phyloP scores from a whole-genome alignment of 176 grass and related monocot species.

The Canna indica region DNA sequence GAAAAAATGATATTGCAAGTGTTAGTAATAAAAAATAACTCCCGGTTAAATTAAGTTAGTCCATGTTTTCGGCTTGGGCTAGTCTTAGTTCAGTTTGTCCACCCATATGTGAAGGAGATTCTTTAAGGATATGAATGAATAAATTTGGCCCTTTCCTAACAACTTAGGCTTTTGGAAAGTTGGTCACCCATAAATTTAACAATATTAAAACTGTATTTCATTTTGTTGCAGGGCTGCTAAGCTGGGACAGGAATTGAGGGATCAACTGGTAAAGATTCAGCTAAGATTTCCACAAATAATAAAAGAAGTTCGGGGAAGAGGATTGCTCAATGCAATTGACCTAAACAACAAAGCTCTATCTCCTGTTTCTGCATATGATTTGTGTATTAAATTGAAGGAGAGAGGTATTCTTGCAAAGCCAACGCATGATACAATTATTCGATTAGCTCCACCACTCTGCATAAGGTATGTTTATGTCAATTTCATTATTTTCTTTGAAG shows the following conservation, averaged over 20 bases:
- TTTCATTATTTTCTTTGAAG: background rate
- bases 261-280: conserved; percentile 53
- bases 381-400: conserved; percentile 94
- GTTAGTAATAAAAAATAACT: too few relatives aligned
- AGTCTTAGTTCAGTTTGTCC: too few relatives aligned
- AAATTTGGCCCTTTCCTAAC: too few relatives aligned
- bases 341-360: conserved; percentile 48
- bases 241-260: conserved; percentile 63
- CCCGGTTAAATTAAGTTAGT: too few relatives aligned
- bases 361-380: conserved; percentile 78
- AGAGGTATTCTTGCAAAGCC: conserved; percentile 92
- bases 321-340: conserved; percentile 87
- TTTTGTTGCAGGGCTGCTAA: conserved; percentile 43
- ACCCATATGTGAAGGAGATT: too few relatives aligned
- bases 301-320: conserved; percentile 70
- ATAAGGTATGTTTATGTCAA: conserved; percentile 44
- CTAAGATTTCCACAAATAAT: conserved; percentile 67
- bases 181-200: too few relatives aligned
- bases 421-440: conserved; percentile 87
- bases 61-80: too few relatives aligned
- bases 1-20: too few relatives aligned
- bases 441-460: conserved; percentile 63
- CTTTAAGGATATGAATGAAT: too few relatives aligned
- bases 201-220: background rate
- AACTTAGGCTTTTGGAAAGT: too few relatives aligned